Evolutionary conservation across 2,329 filamentous ascomycete genomes (phyloP), one percentile per base, ranked within the genome.

Genomic region (Malbranchea cinnamomea): DNA sequence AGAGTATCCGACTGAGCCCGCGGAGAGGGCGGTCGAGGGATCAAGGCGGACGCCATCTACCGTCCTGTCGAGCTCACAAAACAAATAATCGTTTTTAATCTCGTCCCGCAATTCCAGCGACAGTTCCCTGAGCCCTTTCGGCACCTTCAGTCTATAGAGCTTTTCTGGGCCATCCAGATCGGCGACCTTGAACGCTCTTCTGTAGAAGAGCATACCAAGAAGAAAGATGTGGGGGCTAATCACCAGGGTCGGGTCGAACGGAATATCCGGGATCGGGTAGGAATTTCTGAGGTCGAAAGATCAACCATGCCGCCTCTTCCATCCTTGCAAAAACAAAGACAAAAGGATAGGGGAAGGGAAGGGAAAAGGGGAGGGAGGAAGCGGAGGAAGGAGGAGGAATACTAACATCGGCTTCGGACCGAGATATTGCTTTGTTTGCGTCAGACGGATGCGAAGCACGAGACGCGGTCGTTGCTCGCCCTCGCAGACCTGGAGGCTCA

Each of bases 61-160:
- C 32, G 31, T 30, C 34, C 49, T 17, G n/a, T 49, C 36, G n/a
- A 41, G 26, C 28, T 51, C 40, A 20, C 41, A 48, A 36, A 55
- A 49, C 23, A 57, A 32, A 29, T 39, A 51, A 32, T 46, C 34
- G 41, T 54, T 36, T 5, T 48, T 33, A 14, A 56, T 42, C 32
- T 51, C 38, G 18, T 44, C 37, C 33, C 48, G 49, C 1, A 57
- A 28, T 36, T 37, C 45, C 24, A 57, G 28, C 37, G 39, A 36
- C 39, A 56, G 43, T 39, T 56, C 18, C 28, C 49, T 45, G 4
- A 45, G 31, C 14, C 45, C 42, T 36, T 50, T 33, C 16, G 47
- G 32, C 31, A 57, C 45, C n/a, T 38, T 26, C 11, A 57, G 41
- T 28, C 43, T 47, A 30, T 54, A 57, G 3, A 57, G 28, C 32